These are phyloP conservation scores for Microbotryum intermedium DNA, from an alignment of 1,284 basidiomycete genomes.

Conservation along the genomic window DNA sequence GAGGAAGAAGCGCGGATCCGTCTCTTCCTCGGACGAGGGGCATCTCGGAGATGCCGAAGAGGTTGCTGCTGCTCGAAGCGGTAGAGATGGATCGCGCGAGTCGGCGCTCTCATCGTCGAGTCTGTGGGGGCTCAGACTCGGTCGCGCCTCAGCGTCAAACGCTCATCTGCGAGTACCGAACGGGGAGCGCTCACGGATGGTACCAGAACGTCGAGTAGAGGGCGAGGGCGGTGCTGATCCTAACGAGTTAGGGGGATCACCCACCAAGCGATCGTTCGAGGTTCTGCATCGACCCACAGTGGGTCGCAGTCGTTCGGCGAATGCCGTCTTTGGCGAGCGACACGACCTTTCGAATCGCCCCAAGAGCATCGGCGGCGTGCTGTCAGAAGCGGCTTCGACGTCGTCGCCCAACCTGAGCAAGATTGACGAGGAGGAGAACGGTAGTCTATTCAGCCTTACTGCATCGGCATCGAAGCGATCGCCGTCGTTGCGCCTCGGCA, in stretches of 20 bases:
- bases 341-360: not conserved
- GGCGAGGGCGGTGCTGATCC: not conserved
- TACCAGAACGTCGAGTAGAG: not conserved
- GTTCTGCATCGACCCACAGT: not conserved
- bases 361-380: not conserved
- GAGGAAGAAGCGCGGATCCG: slow-evolving; percentile 3
- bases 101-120: not conserved
- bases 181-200: not conserved
- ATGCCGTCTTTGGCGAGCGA: not conserved
- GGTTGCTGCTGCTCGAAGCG: no score
- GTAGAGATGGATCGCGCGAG: slow-evolving; percentile 2
- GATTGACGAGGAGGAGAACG: slow-evolving; percentile 1
- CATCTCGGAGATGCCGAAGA: slow-evolving; percentile 3
- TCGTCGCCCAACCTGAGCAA: slow-evolving; percentile 4
- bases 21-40: slow-evolving; percentile 1
- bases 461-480: not conserved
- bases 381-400: not conserved
- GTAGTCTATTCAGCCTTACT: not conserved
- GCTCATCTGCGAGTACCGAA: not conserved
- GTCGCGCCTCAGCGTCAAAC: not conserved
- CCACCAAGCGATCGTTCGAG: slow-evolving; percentile 1
- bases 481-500: not conserved
- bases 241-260: not conserved
- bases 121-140: not conserved
- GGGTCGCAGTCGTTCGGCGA: not conserved